phyloP scores from a whole-genome alignment of 2,329 filamentous ascomycete species.

The Fusarium subglutinans region DNA sequence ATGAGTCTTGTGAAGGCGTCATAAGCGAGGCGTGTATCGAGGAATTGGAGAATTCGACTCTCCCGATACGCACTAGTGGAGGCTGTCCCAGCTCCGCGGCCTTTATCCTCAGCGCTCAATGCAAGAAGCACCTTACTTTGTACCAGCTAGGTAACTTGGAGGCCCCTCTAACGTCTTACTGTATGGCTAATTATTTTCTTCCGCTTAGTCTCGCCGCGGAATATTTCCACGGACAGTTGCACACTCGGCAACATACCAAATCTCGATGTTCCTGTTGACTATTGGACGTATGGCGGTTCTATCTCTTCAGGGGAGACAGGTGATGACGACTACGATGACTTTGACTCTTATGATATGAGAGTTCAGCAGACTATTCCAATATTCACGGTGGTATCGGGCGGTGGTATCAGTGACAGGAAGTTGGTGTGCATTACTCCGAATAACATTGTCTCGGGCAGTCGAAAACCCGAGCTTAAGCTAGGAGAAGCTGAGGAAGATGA shows the following conservation, averaged over 20 bases:
- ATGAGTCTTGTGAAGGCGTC: neutral
- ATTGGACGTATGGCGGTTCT: neutral
- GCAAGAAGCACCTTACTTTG: neutral
- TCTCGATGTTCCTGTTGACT: neutral
- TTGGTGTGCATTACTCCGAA: neutral
- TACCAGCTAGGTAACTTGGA: no score
- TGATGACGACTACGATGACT: neutral
- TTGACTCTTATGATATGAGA: neutral
- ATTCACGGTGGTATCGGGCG: neutral
- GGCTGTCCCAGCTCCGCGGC: accelerated
- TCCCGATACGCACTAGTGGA: accelerated
- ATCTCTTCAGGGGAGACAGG: neutral
- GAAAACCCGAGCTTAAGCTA: neutral
- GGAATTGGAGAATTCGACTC: neutral
- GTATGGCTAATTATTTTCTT: neutral
- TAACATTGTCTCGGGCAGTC: neutral
- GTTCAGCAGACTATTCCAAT: neutral
- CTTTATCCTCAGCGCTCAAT: neutral
- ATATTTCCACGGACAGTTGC: neutral
- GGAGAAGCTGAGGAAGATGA: neutral
- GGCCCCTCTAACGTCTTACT: accelerated
- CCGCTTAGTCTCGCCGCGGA: neutral
- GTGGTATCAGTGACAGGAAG: neutral
- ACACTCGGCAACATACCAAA: neutral
- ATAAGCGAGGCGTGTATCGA: neutral